Evolutionary conservation across 345 rosid species (phyloP), one percentile per base, ranked within the genome.

Genomic region (Citrus hindsii): DNA sequence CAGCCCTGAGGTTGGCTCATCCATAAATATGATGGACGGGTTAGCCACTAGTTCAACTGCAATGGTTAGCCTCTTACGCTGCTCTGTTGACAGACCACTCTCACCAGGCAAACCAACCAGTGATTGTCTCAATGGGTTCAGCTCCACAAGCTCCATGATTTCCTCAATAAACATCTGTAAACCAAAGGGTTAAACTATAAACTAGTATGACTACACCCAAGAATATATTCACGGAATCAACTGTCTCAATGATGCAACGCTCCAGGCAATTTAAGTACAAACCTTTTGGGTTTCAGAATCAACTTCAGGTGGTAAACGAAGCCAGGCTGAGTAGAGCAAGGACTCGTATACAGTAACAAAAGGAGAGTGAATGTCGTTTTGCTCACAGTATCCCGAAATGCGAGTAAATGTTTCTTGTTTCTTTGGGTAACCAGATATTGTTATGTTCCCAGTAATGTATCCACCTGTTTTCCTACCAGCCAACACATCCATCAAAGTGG

Each of bases 391-490:
- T 42, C 48, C 48, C 9, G 48, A 42, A 9, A 42, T 42, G 14
- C 48, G 48, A 42, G 48, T 42, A 10, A 42, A 42, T 42, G 14
- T 10, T 10, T 42, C 87, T 83, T 89, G 92, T 66, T 85, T 89
- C 79, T 89, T 89, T 2, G 89, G 89, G 35, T 87, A 85, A 42
- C 92, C 92, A 3, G 90, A 87, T 60, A 89, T 77, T 5, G 61
- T 82, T 58, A 87, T 81, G 79, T 69, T 59, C 13, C 92, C 90
- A 13, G 83, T 79, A 32, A 87, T 84, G 61, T 87, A 87, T 55
- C 92, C 92, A 48, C 89, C 84, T 5, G 90, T 87, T 79, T 87
- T 89, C 69, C 92, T 77, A 13, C 92, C 90, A 42, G 48, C 48
- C 48, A 42, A 42, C 48, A 42, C 48, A 42, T 42, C 48, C 48